Conservation (phyloP, 768 basidiomycete species). For the Mycena galericulata region DNA sequence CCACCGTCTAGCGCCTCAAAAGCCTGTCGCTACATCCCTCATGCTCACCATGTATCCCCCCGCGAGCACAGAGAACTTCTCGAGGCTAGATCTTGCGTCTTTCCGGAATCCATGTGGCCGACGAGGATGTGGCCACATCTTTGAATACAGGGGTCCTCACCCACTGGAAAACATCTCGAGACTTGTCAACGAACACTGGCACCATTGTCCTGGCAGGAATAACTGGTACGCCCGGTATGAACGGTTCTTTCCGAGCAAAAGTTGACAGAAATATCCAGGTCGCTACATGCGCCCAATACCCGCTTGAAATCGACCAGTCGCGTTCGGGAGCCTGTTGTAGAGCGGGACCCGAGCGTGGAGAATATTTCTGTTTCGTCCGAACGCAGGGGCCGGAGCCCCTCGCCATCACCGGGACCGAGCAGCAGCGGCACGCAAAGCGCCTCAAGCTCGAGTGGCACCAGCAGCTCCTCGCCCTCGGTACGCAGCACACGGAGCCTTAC, state of each 20-base stretch:
- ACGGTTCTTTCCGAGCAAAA: neutral
- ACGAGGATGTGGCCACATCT: slow-evolving; percentile 11
- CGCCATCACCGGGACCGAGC: neutral
- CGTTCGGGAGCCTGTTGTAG: too few relatives aligned
- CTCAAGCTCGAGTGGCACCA: slow-evolving; percentile 2
- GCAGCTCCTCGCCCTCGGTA: neutral
- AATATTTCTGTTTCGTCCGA: neutral
- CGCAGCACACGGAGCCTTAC: neutral
- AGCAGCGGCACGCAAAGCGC: neutral
- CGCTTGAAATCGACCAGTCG: too few relatives aligned
- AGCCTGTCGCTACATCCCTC: neutral
- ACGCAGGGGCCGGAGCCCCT: neutral
- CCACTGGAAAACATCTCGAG: slow-evolving; percentile 3
- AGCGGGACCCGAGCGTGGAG: neutral
- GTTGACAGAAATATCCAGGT: neutral
- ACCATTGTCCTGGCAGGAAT: neutral
- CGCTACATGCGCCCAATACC: neutral
- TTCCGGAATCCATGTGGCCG: slow-evolving; percentile 14
- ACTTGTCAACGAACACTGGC: slow-evolving; percentile 10
- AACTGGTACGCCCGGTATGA: neutral
- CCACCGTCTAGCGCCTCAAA: neutral
- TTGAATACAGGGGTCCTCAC: slow-evolving; percentile 13
- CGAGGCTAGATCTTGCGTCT: neutral
- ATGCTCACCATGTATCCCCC: neutral
- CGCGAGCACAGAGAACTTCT: neutral